These are phyloP conservation scores for Globisporangium uncinulatum DNA, from an alignment of 352 stramenopile genomes.

Conservation along the genomic window DNA sequence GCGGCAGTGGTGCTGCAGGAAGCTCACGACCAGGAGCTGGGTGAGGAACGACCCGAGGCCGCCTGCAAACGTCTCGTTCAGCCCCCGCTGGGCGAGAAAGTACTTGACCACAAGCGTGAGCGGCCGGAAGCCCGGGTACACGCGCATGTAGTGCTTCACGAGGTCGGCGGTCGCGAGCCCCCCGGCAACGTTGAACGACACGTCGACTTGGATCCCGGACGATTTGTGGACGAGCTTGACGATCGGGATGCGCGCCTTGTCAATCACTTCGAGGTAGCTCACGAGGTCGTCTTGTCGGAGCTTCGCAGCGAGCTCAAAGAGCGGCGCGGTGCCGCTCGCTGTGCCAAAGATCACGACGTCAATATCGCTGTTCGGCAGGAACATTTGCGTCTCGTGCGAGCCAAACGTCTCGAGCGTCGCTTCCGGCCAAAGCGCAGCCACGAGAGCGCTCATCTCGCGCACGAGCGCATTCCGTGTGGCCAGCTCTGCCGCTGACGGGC, in stretches of 20 bases:
- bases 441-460: slow-evolving; percentile 57
- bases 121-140: slow-evolving; percentile 90
- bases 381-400: slow-evolving; percentile 90
- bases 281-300: slow-evolving; percentile 68
- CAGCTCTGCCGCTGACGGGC: slow-evolving; percentile 77
- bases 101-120: slow-evolving; percentile 95
- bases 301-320: slow-evolving; percentile 47
- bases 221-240: slow-evolving; percentile 94
- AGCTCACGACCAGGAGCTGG: slow-evolving; percentile 94
- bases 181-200: slow-evolving; percentile 89
- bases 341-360: slow-evolving; percentile 91
- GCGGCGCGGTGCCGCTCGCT: slow-evolving; percentile 39
- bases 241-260: slow-evolving; percentile 93
- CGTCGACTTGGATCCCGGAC: slow-evolving; percentile 87
- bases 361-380: slow-evolving; percentile 91
- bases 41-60: slow-evolving; percentile 93
- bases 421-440: slow-evolving; percentile 48
- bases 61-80: slow-evolving; percentile 95
- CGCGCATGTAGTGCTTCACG: slow-evolving; percentile 73
- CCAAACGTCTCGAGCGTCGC: slow-evolving; percentile 89
- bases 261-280: slow-evolving; percentile 93
- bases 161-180: slow-evolving; percentile 85
- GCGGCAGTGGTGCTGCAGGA: slow-evolving; percentile 88
- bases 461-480: slow-evolving; percentile 61
- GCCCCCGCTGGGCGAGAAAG: slow-evolving; percentile 89